Percentiles rank a stretch among this genome's conserved stretches.
phyloP scores from a whole-genome alignment of 345 rosid genomes.

The Psidium guajava region DNA sequence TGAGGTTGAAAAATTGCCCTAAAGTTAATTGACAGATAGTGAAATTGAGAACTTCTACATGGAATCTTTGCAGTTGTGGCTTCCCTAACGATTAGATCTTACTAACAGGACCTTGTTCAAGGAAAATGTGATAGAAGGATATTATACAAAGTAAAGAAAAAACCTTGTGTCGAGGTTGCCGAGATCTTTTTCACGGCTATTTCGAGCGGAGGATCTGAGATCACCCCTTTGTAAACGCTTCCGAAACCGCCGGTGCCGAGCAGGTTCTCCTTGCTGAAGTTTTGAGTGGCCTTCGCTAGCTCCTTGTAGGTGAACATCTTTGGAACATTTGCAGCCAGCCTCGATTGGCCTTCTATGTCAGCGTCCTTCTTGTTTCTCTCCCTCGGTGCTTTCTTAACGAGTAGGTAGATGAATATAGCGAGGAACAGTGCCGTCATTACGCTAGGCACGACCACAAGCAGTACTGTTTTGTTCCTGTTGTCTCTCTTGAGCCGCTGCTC shows the following conservation, averaged over 20 bases:
- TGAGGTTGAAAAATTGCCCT: not conserved
- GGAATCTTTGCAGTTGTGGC: not conserved
- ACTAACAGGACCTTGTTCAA: not conserved
- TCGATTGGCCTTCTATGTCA: constrained; percentile 16
- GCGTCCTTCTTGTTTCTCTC: constrained; percentile 1
- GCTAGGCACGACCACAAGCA: constrained; percentile 6
- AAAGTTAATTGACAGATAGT: not conserved
- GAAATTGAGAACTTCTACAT: not conserved
- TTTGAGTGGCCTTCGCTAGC: constrained; percentile 22
- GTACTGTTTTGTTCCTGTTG: not conserved
- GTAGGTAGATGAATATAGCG: not conserved
- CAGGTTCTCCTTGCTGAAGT: constrained; percentile 24
- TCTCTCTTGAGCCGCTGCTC: not conserved
- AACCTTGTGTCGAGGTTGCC: constrained; percentile 25
- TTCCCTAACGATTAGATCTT: not conserved
- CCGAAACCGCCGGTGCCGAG: constrained; percentile 34
- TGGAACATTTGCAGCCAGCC: constrained; percentile 22
- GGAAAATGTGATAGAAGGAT: not conserved
- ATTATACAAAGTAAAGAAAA: not conserved
- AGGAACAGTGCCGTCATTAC: not conserved
- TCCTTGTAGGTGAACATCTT: constrained; percentile 19
- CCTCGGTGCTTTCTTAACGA: not conserved
- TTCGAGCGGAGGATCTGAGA: constrained; percentile 10
- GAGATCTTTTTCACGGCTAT: constrained; percentile 33
- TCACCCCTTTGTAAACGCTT: constrained; percentile 25